A percentile compares a stretch with the other conserved stretches of the same genome.
phyloP scores from a whole-genome alignment of 2,329 filamentous ascomycete genomes.

The Rhynchosporium graminicola region DNA sequence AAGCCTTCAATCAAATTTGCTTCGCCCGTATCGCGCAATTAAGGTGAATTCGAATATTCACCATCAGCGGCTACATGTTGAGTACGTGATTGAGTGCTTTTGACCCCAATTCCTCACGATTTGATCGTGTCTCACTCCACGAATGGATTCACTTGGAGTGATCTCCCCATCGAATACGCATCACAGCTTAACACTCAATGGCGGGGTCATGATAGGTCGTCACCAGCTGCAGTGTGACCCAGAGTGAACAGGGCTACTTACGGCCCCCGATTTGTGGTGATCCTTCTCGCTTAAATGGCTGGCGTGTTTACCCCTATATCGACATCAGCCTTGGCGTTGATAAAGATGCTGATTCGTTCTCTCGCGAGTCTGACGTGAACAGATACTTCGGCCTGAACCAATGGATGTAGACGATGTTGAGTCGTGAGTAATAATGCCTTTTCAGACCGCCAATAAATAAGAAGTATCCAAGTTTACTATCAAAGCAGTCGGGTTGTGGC shows the following conservation, averaged over 20 bases:
- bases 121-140: neutral
- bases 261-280: slow-evolving; percentile 15
- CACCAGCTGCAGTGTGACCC: slow-evolving; percentile 10
- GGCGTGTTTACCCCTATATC: slow-evolving; percentile 3
- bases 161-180: neutral
- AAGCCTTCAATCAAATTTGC: neutral
- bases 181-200: neutral
- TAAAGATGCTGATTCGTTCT: slow-evolving; percentile 7
- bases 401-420: neutral
- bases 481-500: too few relatives aligned
- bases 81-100: neutral
- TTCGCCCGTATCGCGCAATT: neutral
- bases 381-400: too few relatives aligned
- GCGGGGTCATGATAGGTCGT: slow-evolving; percentile 10
- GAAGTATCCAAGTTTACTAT: too few relatives aligned
- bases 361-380: neutral
- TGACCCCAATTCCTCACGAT: neutral
- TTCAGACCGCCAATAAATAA: too few relatives aligned
- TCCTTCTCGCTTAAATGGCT: slow-evolving; percentile 15
- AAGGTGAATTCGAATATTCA: neutral
- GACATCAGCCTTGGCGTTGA: slow-evolving; percentile 18
- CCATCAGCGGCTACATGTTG: slow-evolving; percentile 6
- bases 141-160: neutral
- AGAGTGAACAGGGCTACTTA: slow-evolving; percentile 2
- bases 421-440: neutral